Percentiles rank a stretch among this genome's conserved stretches.
Evolutionary conservation across 371 early-diverging fungal species (phyloP).

Genomic region (Synchytrium microbalum): DNA sequence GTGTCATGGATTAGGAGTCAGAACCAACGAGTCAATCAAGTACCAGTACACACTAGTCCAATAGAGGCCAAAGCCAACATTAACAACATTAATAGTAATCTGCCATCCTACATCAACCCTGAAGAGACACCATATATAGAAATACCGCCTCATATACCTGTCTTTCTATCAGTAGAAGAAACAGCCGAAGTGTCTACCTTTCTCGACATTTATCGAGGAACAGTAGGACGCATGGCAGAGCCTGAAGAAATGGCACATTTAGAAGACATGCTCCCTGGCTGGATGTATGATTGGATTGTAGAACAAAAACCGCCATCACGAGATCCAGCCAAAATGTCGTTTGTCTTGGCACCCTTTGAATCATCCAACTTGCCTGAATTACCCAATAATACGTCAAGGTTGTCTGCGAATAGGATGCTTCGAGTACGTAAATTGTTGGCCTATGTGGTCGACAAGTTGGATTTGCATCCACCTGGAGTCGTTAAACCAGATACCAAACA

Average conservation of each 20-base stretch:
- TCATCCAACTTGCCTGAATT: conserved; percentile 38
- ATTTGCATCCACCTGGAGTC: conserved; percentile 11
- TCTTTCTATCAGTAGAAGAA: conserved; percentile 67
- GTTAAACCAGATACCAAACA: conserved; percentile 9
- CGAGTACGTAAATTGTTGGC: conserved; percentile 73
- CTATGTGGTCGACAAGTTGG: conserved; percentile 65
- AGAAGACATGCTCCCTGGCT: conserved; percentile 41
- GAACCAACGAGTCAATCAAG: neutral
- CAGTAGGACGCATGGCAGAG: conserved; percentile 46
- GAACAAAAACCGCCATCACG: conserved; percentile 28
- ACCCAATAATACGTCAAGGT: conserved; percentile 52
- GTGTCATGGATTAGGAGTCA: too few relatives aligned
- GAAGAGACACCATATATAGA: conserved; percentile 52
- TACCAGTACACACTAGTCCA: neutral
- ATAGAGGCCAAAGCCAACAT: neutral
- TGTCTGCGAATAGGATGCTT: conserved; percentile 79
- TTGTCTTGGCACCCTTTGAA: conserved; percentile 62
- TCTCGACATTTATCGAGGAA: conserved; percentile 67
- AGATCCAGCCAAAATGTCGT: conserved; percentile 76
- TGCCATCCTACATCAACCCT: neutral
- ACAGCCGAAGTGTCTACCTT: conserved; percentile 68
- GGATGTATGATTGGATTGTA: conserved; percentile 39
- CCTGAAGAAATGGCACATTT: conserved; percentile 40
- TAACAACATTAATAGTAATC: neutral
- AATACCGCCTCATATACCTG: conserved; percentile 58